Evolutionary conservation across 805 yeast genomes (phyloP).

Genomic region (Candida corydali): DNA sequence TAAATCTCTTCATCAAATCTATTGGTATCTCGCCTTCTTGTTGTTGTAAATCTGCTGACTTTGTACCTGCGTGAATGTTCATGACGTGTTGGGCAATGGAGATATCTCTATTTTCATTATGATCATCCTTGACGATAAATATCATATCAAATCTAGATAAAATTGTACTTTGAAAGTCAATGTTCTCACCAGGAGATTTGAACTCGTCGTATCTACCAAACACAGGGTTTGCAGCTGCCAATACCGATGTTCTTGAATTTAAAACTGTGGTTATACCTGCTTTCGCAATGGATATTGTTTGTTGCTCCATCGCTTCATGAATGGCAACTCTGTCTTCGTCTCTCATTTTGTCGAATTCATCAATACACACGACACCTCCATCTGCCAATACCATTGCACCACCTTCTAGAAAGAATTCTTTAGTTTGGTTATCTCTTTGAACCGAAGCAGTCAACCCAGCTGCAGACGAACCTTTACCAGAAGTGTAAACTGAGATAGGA

Average conservation of each 20-base stretch:
- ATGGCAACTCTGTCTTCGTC: conserved; percentile 98
- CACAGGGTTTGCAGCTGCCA: conserved; percentile 97
- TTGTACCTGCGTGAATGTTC: conserved; percentile 82
- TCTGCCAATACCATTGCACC: conserved; percentile 99
- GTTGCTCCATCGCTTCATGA: conserved; percentile 99
- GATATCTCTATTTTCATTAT: conserved; percentile 77
- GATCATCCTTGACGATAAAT: conserved; percentile 93
- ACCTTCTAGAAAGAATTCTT: conserved; percentile 95
- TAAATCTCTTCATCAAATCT: conserved; percentile 85
- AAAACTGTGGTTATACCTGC: conserved; percentile 98
- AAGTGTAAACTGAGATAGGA: conserved; percentile 92
- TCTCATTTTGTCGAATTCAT: conserved; percentile 98
- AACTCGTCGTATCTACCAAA: conserved; percentile 95
- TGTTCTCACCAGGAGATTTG: conserved; percentile 96
- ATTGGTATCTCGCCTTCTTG: conserved; percentile 83
- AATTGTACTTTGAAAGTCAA: conserved; percentile 95
- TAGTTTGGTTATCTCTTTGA: conserved; percentile 80
- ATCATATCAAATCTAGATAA: conserved; percentile 98
- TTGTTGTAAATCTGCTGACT: conserved; percentile 41
- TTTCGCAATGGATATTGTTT: conserved; percentile 96
- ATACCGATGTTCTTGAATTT: conserved; percentile 92
- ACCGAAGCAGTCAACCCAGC: conserved; percentile 99
- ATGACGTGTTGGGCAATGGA: conserved; percentile 93
- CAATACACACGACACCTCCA: conserved; percentile 98
- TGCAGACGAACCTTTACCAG: conserved; percentile 99